These are phyloP conservation scores for Eremomyces bilateralis DNA, from an alignment of 495 filamentous ascomycete species.

Conservation along the genomic window DNA sequence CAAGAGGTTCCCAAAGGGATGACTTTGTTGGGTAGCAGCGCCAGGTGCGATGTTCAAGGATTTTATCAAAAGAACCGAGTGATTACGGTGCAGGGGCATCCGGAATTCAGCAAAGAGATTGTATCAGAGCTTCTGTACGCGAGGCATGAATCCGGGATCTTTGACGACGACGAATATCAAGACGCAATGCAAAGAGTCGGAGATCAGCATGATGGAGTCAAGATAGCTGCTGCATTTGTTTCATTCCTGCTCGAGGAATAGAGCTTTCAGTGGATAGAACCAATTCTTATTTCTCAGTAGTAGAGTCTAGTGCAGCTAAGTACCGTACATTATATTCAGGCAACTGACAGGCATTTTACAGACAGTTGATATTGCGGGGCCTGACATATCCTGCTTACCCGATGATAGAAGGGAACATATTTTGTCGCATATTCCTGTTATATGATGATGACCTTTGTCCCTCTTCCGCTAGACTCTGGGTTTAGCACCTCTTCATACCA, in stretches of 20 bases:
- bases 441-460: too few relatives aligned
- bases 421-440: too few relatives aligned
- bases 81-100: constrained; percentile 78
- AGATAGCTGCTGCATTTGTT: constrained; percentile 46
- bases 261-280: too few relatives aligned
- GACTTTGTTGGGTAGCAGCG: constrained; percentile 40
- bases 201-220: constrained; percentile 52
- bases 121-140: constrained; percentile 41
- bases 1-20: constrained; percentile 36
- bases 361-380: too few relatives aligned
- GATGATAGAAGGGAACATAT: too few relatives aligned
- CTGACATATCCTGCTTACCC: too few relatives aligned
- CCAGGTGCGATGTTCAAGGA: constrained; percentile 51
- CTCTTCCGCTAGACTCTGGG: too few relatives aligned
- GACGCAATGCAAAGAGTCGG: constrained; percentile 44
- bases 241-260: constrained; percentile 42
- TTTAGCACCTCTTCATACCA: too few relatives aligned
- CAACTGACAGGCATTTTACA: too few relatives aligned
- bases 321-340: too few relatives aligned
- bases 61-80: constrained; percentile 46
- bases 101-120: constrained; percentile 65
- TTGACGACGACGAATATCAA: constrained; percentile 36
- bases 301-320: too few relatives aligned
- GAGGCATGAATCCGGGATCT: constrained; percentile 39
- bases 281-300: too few relatives aligned